Base-by-base conservation (phyloP, 306 rosid species). In the Sechiopsis laciniata region DNA sequence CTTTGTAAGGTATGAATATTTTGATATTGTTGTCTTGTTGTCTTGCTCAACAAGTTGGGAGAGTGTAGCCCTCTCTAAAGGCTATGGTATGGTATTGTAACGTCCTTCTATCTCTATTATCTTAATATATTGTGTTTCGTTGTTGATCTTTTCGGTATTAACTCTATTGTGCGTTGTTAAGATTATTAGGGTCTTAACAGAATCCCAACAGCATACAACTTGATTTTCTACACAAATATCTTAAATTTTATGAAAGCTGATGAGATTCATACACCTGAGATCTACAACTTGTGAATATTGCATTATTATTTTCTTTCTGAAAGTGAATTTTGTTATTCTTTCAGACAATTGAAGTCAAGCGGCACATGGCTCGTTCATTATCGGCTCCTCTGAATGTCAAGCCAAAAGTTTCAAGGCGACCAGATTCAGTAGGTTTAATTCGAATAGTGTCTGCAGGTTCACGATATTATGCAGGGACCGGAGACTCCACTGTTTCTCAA, bases 341-440 rank as follows among this genome's bases (percentile, higher is more conserved):
- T 62, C 85, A 91, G 97, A 81, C 75, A 79, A 53, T 26, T 53
- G 87, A 83, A 66, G 84, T 69, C 63, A 83, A 80, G 70, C 88
- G 81, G 76, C 88, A 79, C 45, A 89, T 91, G 75, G 75, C 83
- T 63, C 90, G 97, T 71, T 91, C 97, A 73, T 80, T 87, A 62
- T 91, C 97, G 8, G 97, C 89, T 73, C 97, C 97, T 53, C 86
- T 83, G 74, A 77, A 84, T 71, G 74, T 81, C 55, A 87, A 83
- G 79, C 45, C 81, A 54, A 72, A 77, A 79, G 83, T 77, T 69
- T 78, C 84, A 75, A 85, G 83, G 86, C 81, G 76, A 71, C 65
- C 80, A 57, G 88, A 85, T 82, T 82, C 96, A 52, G 86, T 82
- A 82, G 71, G 93, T 55, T 74, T 87, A 82, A 78, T 91, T 52